Conservation (phyloP, 1,284 basidiomycete species). For the Coniophora puteana region DNA sequence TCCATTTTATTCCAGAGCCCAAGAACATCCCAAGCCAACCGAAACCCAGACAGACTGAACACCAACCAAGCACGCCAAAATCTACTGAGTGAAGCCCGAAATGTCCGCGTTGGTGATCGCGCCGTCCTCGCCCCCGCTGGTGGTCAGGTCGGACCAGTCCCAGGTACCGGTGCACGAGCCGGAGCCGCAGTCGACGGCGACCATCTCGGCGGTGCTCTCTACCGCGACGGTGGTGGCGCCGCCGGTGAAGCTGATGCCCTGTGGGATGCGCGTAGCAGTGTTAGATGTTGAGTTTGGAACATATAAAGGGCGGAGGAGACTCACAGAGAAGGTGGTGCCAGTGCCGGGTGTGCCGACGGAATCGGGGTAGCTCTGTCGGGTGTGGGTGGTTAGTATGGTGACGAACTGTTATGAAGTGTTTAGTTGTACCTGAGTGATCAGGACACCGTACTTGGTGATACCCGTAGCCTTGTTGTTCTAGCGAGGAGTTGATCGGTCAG, state of each 20-base stretch:
- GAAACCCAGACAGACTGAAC: no score
- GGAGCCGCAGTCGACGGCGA: conserved; percentile 43
- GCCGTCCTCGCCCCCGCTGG: conserved; percentile 41
- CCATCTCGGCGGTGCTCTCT: conserved; percentile 28
- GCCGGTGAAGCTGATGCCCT: conserved; percentile 38
- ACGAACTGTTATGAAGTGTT: no score
- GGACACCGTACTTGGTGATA: conserved; percentile 37
- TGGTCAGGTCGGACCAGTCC: conserved; percentile 47
- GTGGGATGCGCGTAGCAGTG: conserved; percentile 4
- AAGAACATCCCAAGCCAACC: no score
- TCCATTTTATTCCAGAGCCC: no score
- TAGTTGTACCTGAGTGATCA: conserved; percentile 30
- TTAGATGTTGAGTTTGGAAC: neutral
- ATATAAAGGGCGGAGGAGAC: conserved; percentile 1
- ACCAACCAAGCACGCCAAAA: no score
- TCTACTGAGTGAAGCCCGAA: conserved; percentile 31
- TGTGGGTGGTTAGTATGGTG: neutral
- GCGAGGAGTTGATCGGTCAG: conserved; percentile 1
- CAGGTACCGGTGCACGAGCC: conserved; percentile 48
- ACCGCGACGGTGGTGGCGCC: conserved; percentile 35
- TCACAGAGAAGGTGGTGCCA: conserved; percentile 34
- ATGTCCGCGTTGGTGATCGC: conserved; percentile 34
- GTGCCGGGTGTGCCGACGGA: conserved; percentile 43
- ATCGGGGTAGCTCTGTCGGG: conserved; percentile 44
- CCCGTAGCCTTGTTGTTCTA: conserved; percentile 41